Percentiles rank a stretch among this genome's conserved stretches.
These are phyloP conservation scores for Phycomyces blakesleeanus DNA, from an alignment of 192 early-diverging fungal species.

Conservation along the genomic window DNA sequence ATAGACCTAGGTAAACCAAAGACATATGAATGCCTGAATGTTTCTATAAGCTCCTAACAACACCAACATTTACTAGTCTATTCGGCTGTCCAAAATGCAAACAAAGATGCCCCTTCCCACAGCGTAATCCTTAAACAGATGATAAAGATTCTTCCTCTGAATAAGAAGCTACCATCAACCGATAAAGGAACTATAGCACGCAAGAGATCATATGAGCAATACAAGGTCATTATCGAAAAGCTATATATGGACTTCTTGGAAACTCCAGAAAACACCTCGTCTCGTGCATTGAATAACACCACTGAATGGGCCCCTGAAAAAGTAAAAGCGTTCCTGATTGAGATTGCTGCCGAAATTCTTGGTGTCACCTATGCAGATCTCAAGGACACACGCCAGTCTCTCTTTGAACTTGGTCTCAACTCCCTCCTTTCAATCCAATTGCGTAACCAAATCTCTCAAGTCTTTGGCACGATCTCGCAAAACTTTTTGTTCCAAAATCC, in stretches of 20 bases:
- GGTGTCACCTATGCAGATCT: conserved; percentile 4
- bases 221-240: conserved; percentile 44
- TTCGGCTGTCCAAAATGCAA: conserved; percentile 19
- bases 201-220: conserved; percentile 44
- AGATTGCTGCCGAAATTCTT: conserved; percentile 18
- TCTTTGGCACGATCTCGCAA: conserved; percentile 15
- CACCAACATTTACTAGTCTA: conserved; percentile 19
- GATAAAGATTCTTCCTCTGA: conserved; percentile 29
- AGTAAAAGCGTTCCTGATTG: conserved; percentile 1
- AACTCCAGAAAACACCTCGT: not conserved
- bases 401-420: conserved; percentile 32
- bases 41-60: too few species aligned
- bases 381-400: conserved; percentile 6
- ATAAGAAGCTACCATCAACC: conserved; percentile 11
- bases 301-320: conserved; percentile 1
- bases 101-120: conserved; percentile 21
- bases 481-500: conserved; percentile 29
- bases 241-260: conserved; percentile 54
- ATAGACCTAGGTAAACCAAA: not conserved
- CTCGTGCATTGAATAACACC: not conserved
- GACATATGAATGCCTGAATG: too few species aligned
- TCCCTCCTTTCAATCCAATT: conserved; percentile 24
- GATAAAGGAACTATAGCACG: conserved; percentile 31
- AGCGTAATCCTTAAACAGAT: conserved; percentile 19
- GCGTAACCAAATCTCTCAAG: conserved; percentile 18